These are phyloP conservation scores for Phanerodontia chrysosporium DNA, from an alignment of 768 basidiomycete genomes.

Conservation along the genomic window DNA sequence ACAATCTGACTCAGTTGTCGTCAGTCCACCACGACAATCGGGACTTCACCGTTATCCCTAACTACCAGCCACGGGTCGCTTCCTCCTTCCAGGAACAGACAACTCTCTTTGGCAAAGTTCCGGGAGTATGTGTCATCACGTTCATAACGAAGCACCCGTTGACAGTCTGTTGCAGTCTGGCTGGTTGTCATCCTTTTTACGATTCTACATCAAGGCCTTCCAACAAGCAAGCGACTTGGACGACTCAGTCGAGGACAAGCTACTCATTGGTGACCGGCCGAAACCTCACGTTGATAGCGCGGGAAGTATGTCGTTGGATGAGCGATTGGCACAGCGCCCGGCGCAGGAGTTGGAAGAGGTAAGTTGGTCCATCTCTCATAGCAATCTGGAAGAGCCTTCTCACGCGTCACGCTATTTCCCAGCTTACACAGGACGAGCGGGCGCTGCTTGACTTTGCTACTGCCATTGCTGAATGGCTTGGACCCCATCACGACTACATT, in stretches of 20 bases:
- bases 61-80: constrained; percentile 62
- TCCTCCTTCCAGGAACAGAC: constrained; percentile 64
- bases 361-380: constrained; percentile 9
- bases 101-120: constrained; percentile 54
- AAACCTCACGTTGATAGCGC: constrained; percentile 47
- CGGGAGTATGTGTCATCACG: constrained; percentile 47
- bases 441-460: constrained; percentile 55
- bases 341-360: constrained; percentile 57
- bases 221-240: constrained; percentile 79
- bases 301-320: constrained; percentile 45
- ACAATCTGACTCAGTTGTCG: neutral
- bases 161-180: constrained; percentile 40
- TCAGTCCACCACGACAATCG: constrained; percentile 82
- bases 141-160: neutral
- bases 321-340: constrained; percentile 50
- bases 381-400: constrained; percentile 4
- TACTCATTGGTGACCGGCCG: constrained; percentile 76
- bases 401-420: neutral
- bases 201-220: constrained; percentile 73
- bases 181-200: constrained; percentile 71
- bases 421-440: constrained; percentile 68
- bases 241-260: constrained; percentile 75
- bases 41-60: constrained; percentile 73
- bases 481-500: constrained; percentile 67
- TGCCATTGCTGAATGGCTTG: constrained; percentile 70